Evolutionary conservation across 2,329 filamentous ascomycete species (phyloP).

Genomic region (Aspergillus carbonarius): DNA sequence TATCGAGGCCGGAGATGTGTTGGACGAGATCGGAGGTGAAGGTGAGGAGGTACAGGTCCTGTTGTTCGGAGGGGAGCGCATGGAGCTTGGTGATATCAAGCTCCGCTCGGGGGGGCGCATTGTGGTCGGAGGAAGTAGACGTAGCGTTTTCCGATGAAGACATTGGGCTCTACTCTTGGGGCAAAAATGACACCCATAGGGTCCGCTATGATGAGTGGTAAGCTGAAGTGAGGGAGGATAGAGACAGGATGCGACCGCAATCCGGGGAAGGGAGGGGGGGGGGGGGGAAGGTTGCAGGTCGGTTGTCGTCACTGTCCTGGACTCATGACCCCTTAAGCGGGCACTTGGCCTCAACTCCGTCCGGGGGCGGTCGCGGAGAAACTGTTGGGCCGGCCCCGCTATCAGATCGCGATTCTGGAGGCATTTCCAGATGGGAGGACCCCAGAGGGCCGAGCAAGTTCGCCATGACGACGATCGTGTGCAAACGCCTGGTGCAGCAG

Average conservation of each 20-base stretch:
- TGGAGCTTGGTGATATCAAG: conserved; percentile 89
- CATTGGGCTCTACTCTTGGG: conserved; percentile 31
- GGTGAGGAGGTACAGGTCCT: conserved; percentile 88
- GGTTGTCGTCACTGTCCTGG: neutral
- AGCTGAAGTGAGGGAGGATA: conserved; percentile 5
- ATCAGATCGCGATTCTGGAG: conserved; percentile 4
- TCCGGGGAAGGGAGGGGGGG: neutral
- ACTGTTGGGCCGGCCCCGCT: conserved; percentile 27
- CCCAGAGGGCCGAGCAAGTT: neutral
- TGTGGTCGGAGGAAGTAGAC: conserved; percentile 35
- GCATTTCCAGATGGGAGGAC: neutral
- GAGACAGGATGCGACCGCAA: neutral
- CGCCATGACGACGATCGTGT: conserved; percentile 28
- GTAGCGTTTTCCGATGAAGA: conserved; percentile 37
- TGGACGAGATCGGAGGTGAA: conserved; percentile 80
- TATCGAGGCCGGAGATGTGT: conserved; percentile 68
- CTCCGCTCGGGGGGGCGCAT: conserved; percentile 51
- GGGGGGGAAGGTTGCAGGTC: neutral
- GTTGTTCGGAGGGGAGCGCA: conserved; percentile 85
- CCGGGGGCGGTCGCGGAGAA: conserved; percentile 31
- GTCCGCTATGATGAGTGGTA: neutral
- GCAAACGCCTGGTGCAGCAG: conserved; percentile 20
- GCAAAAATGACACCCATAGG: conserved; percentile 15
- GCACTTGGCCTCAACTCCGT: conserved; percentile 24
- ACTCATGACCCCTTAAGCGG: conserved; percentile 17